Conservation (phyloP, 192 early-diverging fungal species). For the Phycomyces blakesleeanus region DNA sequence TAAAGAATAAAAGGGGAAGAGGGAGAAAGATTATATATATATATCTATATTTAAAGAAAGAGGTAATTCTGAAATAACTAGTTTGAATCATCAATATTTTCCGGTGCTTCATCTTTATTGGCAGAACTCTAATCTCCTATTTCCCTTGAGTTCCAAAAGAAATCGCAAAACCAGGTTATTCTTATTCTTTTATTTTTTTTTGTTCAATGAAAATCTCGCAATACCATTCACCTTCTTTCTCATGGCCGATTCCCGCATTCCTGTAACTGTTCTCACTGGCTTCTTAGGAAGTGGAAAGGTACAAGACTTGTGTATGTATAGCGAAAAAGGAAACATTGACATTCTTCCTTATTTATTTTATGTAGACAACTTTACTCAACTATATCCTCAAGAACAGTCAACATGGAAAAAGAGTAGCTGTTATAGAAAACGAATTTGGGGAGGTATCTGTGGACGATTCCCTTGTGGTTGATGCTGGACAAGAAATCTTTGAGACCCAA, state of each 20-base stretch:
- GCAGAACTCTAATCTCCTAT: too few species aligned
- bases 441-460: slow-evolving; percentile 35
- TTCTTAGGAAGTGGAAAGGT: slow-evolving; percentile 48
- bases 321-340: neutral
- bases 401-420: slow-evolving; percentile 23
- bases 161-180: neutral
- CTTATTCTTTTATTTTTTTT: slow-evolving; percentile 1
- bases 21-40: too few species aligned
- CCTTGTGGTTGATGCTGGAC: slow-evolving; percentile 18
- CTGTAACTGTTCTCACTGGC: slow-evolving; percentile 63
- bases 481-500: slow-evolving; percentile 20
- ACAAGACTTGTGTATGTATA: neutral
- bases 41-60: too few species aligned
- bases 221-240: too few species aligned
- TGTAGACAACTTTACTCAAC: slow-evolving; percentile 31
- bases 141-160: neutral
- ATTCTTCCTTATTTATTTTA: neutral
- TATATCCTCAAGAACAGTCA: slow-evolving; percentile 20
- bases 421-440: slow-evolving; percentile 42
- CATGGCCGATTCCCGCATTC: slow-evolving; percentile 26
- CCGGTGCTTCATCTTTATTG: too few species aligned
- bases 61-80: too few species aligned
- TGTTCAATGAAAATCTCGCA: too few species aligned
- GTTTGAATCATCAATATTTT: too few species aligned
- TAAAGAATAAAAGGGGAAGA: too few species aligned